These are phyloP conservation scores for Biscogniauxia mediterranea DNA, from an alignment of 2,329 filamentous ascomycete genomes.

Conservation along the genomic window DNA sequence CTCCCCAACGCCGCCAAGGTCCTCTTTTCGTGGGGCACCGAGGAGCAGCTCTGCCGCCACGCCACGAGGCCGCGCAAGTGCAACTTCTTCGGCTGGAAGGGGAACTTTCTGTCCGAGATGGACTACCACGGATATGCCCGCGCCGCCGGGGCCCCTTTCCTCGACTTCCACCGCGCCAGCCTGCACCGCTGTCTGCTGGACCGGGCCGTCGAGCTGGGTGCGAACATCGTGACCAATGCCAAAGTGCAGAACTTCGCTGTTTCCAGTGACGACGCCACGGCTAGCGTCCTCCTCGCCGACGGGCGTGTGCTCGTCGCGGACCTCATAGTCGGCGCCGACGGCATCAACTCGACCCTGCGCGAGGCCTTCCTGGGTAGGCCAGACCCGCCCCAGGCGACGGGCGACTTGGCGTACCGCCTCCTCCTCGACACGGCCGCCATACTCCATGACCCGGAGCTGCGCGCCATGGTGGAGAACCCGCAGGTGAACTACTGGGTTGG, in stretches of 20 bases:
- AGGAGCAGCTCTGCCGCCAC: slow-evolving; percentile 36
- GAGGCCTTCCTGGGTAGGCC: slow-evolving; percentile 42
- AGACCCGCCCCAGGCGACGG: slow-evolving; percentile 48
- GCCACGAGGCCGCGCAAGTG: slow-evolving; percentile 42
- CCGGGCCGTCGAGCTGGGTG: slow-evolving; percentile 47
- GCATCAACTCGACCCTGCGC: slow-evolving; percentile 44
- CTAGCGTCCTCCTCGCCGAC: slow-evolving; percentile 39
- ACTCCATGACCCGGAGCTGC: slow-evolving; percentile 45
- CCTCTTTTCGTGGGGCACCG: slow-evolving; percentile 48
- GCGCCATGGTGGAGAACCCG: slow-evolving; percentile 43
- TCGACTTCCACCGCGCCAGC: slow-evolving; percentile 55
- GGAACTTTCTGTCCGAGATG: slow-evolving; percentile 45
- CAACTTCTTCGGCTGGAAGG: slow-evolving; percentile 54
- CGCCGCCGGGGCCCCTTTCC: slow-evolving; percentile 42
- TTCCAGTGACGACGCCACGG: slow-evolving; percentile 28
- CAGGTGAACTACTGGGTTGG: slow-evolving; percentile 54
- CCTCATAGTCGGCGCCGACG: slow-evolving; percentile 47
- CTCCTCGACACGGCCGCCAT: slow-evolving; percentile 45
- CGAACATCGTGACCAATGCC: slow-evolving; percentile 41
- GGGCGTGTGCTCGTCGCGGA: slow-evolving; percentile 39
- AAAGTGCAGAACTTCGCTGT: slow-evolving; percentile 43
- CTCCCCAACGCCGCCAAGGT: slow-evolving; percentile 47
- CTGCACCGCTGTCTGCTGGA: slow-evolving; percentile 47
- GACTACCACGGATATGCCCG: slow-evolving; percentile 43
- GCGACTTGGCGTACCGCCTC: slow-evolving; percentile 50